Evolutionary conservation across 768 basidiomycete species (phyloP), one percentile per base, ranked within the genome.

Genomic region (Chiua virens): DNA sequence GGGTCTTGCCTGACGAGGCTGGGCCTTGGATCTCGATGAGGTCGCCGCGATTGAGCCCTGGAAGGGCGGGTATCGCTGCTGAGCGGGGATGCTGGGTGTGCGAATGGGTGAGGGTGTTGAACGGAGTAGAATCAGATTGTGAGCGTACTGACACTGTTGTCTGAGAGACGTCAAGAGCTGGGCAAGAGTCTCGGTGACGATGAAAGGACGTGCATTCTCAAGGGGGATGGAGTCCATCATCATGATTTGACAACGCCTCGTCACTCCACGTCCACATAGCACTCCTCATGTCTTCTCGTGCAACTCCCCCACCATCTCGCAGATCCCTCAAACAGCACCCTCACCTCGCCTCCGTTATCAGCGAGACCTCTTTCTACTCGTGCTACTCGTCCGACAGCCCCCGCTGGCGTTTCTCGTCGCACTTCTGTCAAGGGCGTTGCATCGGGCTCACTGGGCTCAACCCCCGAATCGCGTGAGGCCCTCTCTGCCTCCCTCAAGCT

Each of bases 1-100:
- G 86, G 3, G 87, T 85, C 70, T 93, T 94, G 25, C 89, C 91
- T 7, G 85, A 82, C 23, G 76, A 78, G 5, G 89, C 73, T 3
- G 83, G 79, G 2, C 91, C 91, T 67, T 91, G 86, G 20, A 94
- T 75, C 67, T 89, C 86, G 55, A 92, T 70, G 36, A 88, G 75
- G 64, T 90, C 85, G 32, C 86, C 86, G 41, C 75, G 71, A 40
- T 66, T 55, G 30, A 82, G 60, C 23, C 74, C 65, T 21, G 62
- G 53, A 21, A 67, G 49, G 41, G 39, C 53, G 39, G 52, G 49
- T 41, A 59, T 56, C 54, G 45, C 45, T n/a, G 4, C 52, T 9
- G 22, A 53, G 59, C 45, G 52, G 58, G 54, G 52, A 70, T 54
- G 52, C 75, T 38, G 76, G 60, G 14, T 58, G 57, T 17, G 75